These are phyloP conservation scores for Geotrichum macrosporum DNA, from an alignment of 1,139 yeast genomes.

Conservation along the genomic window DNA sequence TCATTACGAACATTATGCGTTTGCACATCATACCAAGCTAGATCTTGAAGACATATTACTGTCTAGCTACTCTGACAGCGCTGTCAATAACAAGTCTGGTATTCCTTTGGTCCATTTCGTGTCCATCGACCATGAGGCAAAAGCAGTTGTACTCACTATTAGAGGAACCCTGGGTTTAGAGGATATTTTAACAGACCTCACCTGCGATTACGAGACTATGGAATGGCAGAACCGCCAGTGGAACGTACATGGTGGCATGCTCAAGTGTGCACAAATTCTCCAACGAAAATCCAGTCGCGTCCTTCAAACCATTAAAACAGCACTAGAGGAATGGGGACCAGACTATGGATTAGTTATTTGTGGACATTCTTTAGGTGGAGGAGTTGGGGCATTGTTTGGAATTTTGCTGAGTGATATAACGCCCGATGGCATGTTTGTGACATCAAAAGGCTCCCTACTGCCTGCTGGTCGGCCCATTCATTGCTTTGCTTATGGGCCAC, in stretches of 20 bases:
- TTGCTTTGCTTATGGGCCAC: constrained; percentile 39
- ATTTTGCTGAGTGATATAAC: constrained; percentile 31
- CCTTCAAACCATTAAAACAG: constrained; percentile 30
- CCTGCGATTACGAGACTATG: constrained; percentile 35
- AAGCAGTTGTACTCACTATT: constrained; percentile 36
- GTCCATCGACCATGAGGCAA: constrained; percentile 35
- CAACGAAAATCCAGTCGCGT: constrained; percentile 29
- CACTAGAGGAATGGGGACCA: constrained; percentile 30
- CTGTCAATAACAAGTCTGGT: constrained; percentile 31
- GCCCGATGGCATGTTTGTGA: constrained; percentile 18
- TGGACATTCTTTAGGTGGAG: constrained; percentile 40
- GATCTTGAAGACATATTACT: constrained; percentile 33
- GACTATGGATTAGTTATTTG: constrained; percentile 37
- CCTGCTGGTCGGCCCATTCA: constrained; percentile 33
- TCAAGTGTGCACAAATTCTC: constrained; percentile 34
- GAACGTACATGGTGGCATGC: constrained; percentile 39
- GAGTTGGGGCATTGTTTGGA: constrained; percentile 37
- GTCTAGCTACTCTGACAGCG: constrained; percentile 34
- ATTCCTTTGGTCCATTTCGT: constrained; percentile 37
- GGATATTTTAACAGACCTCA: constrained; percentile 37
- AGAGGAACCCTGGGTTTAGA: constrained; percentile 39
- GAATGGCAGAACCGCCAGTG: constrained; percentile 33
- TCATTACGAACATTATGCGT: constrained; percentile 37
- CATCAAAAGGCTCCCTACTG: constrained; percentile 11
- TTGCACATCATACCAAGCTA: constrained; percentile 35